These are phyloP conservation scores for Saccharomycopsis guyanensis DNA, from an alignment of 805 yeast species.

Conservation along the genomic window DNA sequence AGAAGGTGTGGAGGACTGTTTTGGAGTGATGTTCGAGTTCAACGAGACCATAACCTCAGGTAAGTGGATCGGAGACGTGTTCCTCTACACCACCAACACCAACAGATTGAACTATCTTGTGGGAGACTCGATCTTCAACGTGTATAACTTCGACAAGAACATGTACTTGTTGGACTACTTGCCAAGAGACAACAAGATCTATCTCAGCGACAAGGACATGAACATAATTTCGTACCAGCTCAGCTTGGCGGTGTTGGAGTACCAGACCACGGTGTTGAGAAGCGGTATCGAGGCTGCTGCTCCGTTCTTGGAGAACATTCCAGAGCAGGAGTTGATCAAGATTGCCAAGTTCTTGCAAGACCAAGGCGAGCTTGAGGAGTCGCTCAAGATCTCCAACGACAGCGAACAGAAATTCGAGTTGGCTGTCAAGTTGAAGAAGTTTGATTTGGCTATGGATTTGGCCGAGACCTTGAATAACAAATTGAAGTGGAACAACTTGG, in stretches of 20 bases:
- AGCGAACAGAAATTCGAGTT: slow-evolving; percentile 87
- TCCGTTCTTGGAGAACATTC: slow-evolving; percentile 45
- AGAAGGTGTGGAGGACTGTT: slow-evolving; percentile 83
- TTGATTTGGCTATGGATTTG: slow-evolving; percentile 63
- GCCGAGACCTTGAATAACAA: slow-evolving; percentile 47
- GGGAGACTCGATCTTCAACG: slow-evolving; percentile 86
- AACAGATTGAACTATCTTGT: slow-evolving; percentile 90
- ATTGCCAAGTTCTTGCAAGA: slow-evolving; percentile 90
- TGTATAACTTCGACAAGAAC: slow-evolving; percentile 86
- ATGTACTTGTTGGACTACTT: slow-evolving; percentile 84
- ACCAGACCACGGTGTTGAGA: slow-evolving; percentile 90
- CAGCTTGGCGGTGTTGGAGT: slow-evolving; percentile 82
- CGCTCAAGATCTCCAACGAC: slow-evolving; percentile 77
- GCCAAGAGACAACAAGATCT: slow-evolving; percentile 83
- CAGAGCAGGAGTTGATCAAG: slow-evolving; percentile 60
- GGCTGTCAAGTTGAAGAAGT: slow-evolving; percentile 68
- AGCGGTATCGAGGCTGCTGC: slow-evolving; percentile 87
- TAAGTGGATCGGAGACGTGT: slow-evolving; percentile 96
- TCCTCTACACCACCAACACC: slow-evolving; percentile 78
- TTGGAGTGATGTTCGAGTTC: slow-evolving; percentile 77
- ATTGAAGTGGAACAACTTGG: slow-evolving; percentile 84
- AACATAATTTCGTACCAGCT: slow-evolving; percentile 74
- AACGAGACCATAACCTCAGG: slow-evolving; percentile 80
- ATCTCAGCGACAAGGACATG: slow-evolving; percentile 85
- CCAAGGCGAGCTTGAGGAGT: slow-evolving; percentile 80